These are phyloP conservation scores for Clitopilus hobsonii DNA, from an alignment of 768 basidiomycete species.

Conservation along the genomic window DNA sequence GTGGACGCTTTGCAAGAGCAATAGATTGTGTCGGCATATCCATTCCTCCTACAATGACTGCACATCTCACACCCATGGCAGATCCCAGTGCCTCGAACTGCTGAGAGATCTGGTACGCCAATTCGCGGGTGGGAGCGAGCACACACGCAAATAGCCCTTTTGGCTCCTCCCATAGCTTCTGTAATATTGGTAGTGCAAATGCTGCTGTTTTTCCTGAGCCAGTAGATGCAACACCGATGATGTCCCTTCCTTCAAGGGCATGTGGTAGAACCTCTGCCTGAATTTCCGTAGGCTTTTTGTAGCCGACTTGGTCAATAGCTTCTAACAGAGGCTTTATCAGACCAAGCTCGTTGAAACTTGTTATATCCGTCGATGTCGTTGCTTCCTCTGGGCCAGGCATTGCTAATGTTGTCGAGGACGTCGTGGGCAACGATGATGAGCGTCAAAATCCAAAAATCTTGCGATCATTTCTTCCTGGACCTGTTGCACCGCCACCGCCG, in stretches of 20 bases:
- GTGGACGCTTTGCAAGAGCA: slow-evolving; percentile 89
- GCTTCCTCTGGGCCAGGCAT: slow-evolving; percentile 71
- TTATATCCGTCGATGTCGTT: slow-evolving; percentile 25
- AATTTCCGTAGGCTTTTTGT: slow-evolving; percentile 86
- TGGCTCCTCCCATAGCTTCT: slow-evolving; percentile 95
- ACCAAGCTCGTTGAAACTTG: slow-evolving; percentile 79
- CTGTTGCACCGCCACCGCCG: slow-evolving; percentile 19
- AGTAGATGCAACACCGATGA: slow-evolving; percentile 97
- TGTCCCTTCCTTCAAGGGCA: slow-evolving; percentile 88
- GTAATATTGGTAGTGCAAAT: slow-evolving; percentile 92
- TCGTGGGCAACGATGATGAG: slow-evolving; percentile 2
- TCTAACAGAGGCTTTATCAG: slow-evolving; percentile 87
- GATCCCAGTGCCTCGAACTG: slow-evolving; percentile 92
- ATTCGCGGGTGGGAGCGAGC: slow-evolving; percentile 94
- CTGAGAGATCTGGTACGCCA: slow-evolving; percentile 97
- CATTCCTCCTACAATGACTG: slow-evolving; percentile 93
- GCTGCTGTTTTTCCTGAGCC: slow-evolving; percentile 98
- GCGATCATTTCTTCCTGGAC: slow-evolving; percentile 15
- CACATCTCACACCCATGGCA: slow-evolving; percentile 87
- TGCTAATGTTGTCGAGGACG: slow-evolving; percentile 4
- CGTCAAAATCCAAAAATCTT: slow-evolving; percentile 12
- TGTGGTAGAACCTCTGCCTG: slow-evolving; percentile 81
- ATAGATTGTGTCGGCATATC: slow-evolving; percentile 89
- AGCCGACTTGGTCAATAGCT: slow-evolving; percentile 77
- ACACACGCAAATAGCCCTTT: slow-evolving; percentile 91